Evolutionary conservation across 352 stramenopile genomes (phyloP), one percentile per base, ranked within the genome.

Genomic region (Globisporangium ultimum): DNA sequence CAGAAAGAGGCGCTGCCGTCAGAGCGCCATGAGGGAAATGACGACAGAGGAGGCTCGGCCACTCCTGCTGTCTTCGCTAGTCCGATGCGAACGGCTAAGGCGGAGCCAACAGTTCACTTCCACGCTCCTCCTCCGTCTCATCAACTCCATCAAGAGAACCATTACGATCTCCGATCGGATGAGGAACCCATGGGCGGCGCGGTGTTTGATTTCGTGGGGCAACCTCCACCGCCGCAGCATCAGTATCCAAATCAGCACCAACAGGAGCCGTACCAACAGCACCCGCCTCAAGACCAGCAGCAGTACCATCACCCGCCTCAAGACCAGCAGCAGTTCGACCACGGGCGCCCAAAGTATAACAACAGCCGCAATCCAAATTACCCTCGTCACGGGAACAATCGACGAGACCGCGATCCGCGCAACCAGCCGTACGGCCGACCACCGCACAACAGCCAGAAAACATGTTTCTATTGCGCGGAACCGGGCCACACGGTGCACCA

Each of bases 401-500:
- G 38, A 10, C 52, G 53, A 8, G 40, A 57, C 21, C 53, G 53
- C 53, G 41, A 58, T 43, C 28, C n/a, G 6, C 22, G 21, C 22
- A 50, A 12, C 28, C 38, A 13, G 10, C 53, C 53, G 22, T 58
- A 58, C 42, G 41, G 28, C 22, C 53, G 53, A 3, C 53, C 53
- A 4, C n/a, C 53, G 40, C 2, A 43, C 14, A 57, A 48, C 51
- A 12, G 15, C 14, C 20, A 58, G 21, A 58, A 49, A 42, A 49
- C 48, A 7, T 58, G 52, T 21, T 58, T 49, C 52, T 58, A 58
- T 38, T 58, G 52, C 52, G 32, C 52, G 21, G 4, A 41, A 42
- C 40, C 40, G 8, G 52, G 52, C 21, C 52, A 58, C 21, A 49
- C 40, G 38, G 52, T 20, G 52, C 52, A 58, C 52, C 52, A 49